Evolutionary conservation across 2,329 filamentous ascomycete genomes (phyloP).

Genomic region (Monosporascus sp.): DNA sequence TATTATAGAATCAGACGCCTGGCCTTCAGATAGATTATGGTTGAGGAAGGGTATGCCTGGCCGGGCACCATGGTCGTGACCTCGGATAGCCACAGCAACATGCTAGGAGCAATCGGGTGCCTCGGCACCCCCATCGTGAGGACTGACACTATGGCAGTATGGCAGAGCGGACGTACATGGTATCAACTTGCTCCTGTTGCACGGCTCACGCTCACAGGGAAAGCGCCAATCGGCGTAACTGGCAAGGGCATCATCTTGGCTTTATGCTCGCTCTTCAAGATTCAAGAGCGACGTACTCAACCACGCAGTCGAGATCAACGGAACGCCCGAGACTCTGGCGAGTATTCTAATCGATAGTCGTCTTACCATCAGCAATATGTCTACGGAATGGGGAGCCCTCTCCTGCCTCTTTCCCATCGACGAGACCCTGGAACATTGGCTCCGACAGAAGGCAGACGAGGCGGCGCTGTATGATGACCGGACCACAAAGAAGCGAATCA

Average conservation of each 20-base stretch:
- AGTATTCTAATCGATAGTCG: constrained; percentile 69
- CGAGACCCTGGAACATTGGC: constrained; percentile 63
- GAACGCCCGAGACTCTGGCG: constrained; percentile 68
- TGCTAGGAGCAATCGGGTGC: constrained; percentile 76
- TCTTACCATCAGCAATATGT: constrained; percentile 75
- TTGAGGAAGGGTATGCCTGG: constrained; percentile 57
- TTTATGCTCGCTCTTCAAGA: constrained; percentile 79
- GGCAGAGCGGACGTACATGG: constrained; percentile 79
- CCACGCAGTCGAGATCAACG: constrained; percentile 83
- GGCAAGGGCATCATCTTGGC: constrained; percentile 95
- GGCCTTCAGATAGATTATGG: not conserved
- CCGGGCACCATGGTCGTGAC: constrained; percentile 80
- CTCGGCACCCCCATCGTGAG: constrained; percentile 78
- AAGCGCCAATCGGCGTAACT: constrained; percentile 72
- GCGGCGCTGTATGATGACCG: constrained; percentile 55
- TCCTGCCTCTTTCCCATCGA: constrained; percentile 76
- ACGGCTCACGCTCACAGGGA: constrained; percentile 71
- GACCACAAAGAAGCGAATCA: constrained; percentile 54
- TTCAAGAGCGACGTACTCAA: constrained; percentile 87
- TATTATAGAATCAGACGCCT: constrained; percentile 68
- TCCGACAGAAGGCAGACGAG: constrained; percentile 69
- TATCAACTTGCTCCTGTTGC: constrained; percentile 84
- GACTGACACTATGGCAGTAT: constrained; percentile 82
- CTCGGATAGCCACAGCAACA: constrained; percentile 71
- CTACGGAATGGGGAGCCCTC: constrained; percentile 74